Conservation (phyloP, 805 yeast genomes). For the Candida parachauliodes region DNA sequence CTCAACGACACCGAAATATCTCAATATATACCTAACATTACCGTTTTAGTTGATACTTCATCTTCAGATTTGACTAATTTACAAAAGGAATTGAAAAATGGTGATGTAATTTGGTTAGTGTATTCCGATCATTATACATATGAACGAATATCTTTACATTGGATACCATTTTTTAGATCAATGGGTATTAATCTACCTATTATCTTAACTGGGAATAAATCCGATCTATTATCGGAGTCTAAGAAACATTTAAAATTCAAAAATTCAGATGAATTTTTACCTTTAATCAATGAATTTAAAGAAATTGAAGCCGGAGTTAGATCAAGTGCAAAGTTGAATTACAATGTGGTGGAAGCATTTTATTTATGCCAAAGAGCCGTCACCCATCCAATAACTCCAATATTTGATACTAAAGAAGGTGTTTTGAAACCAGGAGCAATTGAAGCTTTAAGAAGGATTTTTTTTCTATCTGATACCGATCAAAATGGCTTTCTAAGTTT, state of each 20-base stretch:
- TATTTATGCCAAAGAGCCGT: conserved; percentile 92
- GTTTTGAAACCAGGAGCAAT: conserved; percentile 72
- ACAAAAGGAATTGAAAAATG: conserved; percentile 71
- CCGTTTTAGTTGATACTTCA: conserved; percentile 78
- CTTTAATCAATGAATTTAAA: conserved; percentile 83
- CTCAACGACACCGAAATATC: conserved; percentile 15
- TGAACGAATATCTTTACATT: conserved; percentile 84
- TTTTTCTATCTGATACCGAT: conserved; percentile 81
- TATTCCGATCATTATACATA: conserved; percentile 93
- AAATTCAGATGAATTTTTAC: conserved; percentile 75
- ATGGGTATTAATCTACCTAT: conserved; percentile 93
- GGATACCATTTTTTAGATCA: conserved; percentile 92
- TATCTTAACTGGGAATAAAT: conserved; percentile 83
- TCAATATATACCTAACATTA: conserved; percentile 41
- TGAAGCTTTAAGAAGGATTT: conserved; percentile 74
- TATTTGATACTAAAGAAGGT: conserved; percentile 89
- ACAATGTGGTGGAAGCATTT: conserved; percentile 87
- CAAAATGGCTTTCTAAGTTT: conserved; percentile 82
- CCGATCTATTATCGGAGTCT: conserved; percentile 48
- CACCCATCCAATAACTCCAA: conserved; percentile 87
- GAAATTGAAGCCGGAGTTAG: conserved; percentile 91
- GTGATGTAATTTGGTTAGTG: conserved; percentile 92
- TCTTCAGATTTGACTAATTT: conserved; percentile 58
- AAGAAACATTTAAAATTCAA: conserved; percentile 42
- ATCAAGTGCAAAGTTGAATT: conserved; percentile 78